These are phyloP conservation scores for Saccharomycopsis sp. DNA, from an alignment of 805 yeast species.

Conservation along the genomic window DNA sequence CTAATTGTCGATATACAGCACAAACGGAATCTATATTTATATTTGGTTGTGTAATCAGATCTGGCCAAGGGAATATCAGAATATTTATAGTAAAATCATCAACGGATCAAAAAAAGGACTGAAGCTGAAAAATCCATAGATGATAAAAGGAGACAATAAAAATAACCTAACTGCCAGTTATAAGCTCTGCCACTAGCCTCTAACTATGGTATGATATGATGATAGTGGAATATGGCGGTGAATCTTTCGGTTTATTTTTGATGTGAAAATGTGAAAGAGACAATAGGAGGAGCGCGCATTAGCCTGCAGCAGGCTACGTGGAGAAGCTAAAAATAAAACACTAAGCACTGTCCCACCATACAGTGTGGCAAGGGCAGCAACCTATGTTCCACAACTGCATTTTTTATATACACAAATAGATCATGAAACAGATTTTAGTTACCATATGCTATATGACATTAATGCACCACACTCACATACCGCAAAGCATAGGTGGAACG, in stretches of 20 bases:
- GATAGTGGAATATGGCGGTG: neutral
- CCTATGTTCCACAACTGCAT: neutral
- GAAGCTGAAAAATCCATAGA: neutral
- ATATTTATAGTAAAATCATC: neutral
- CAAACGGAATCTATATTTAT: too few species aligned
- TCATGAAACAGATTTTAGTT: neutral
- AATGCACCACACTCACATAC: neutral
- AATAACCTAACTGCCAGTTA: too few species aligned
- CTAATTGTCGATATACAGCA: neutral
- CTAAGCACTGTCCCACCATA: neutral
- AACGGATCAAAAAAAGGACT: neutral
- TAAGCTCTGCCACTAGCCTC: neutral
- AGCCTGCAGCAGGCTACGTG: neutral
- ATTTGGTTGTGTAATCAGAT: neutral
- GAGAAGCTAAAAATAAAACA: neutral
- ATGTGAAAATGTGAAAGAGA: neutral
- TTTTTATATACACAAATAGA: neutral
- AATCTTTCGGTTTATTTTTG: neutral
- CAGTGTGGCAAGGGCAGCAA: neutral
- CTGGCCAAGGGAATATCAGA: neutral
- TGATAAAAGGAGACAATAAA: neutral
- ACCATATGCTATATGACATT: neutral
- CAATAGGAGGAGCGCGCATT: neutral
- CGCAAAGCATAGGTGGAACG: neutral
- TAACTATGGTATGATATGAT: neutral